Conservation (phyloP, 768 basidiomycete species). For the Lentinula edodes region DNA sequence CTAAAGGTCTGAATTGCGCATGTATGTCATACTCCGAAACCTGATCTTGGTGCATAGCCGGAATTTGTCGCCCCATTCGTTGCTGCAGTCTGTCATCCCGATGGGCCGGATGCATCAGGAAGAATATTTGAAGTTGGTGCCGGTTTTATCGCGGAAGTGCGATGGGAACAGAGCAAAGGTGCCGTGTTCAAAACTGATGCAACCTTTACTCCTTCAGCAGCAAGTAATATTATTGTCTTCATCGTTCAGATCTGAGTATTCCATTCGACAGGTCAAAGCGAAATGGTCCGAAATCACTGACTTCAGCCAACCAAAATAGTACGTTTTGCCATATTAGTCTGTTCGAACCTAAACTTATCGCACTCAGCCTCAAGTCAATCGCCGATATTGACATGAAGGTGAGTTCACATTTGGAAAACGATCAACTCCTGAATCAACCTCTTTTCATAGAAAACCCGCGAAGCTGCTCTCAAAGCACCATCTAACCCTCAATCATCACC, state of each 20-base stretch:
- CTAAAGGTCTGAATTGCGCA: constrained; percentile 49
- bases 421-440: neutral
- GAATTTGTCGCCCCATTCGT: constrained; percentile 93
- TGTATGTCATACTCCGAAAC: neutral
- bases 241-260: neutral
- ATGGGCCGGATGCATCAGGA: constrained; percentile 74
- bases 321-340: constrained; percentile 20
- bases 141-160: constrained; percentile 84
- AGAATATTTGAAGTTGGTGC: constrained; percentile 91
- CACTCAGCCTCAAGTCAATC: constrained; percentile 54
- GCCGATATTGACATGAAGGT: constrained; percentile 60
- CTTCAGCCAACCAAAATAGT: constrained; percentile 70
- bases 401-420: constrained; percentile 7
- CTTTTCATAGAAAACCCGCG: constrained; percentile 45
- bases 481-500: constrained; percentile 66
- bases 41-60: constrained; percentile 42
- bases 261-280: constrained; percentile 58
- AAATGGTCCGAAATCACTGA: constrained; percentile 81
- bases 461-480: constrained; percentile 55
- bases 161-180: constrained; percentile 91
- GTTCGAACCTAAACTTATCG: constrained; percentile 11
- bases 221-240: constrained; percentile 24
- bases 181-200: constrained; percentile 85
- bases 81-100: constrained; percentile 78
- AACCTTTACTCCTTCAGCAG: constrained; percentile 92